phyloP scores from a whole-genome alignment of 2,329 filamentous ascomycete genomes.

The Penicillium sp. region DNA sequence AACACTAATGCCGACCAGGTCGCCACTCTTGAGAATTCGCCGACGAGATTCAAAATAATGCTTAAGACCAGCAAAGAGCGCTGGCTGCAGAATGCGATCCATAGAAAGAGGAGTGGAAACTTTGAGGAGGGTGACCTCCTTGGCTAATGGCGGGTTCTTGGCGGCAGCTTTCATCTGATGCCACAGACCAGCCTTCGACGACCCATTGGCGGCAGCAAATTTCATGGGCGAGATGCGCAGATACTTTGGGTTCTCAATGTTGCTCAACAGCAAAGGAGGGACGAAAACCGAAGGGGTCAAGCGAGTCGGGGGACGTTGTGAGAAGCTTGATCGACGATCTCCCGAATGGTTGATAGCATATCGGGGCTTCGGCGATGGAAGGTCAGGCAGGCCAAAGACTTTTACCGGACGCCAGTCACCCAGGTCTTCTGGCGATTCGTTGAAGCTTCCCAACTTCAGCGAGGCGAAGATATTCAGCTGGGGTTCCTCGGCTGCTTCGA shows the following conservation, averaged over 20 bases:
- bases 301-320: slow-evolving; percentile 45
- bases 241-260: slow-evolving; percentile 74
- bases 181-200: slow-evolving; percentile 58
- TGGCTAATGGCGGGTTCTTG: slow-evolving; percentile 58
- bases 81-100: slow-evolving; percentile 79
- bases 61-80: slow-evolving; percentile 81
- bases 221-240: slow-evolving; percentile 68
- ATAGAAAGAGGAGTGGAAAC: slow-evolving; percentile 85
- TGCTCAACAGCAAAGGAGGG: slow-evolving; percentile 82
- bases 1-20: slow-evolving; percentile 83
- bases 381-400: slow-evolving; percentile 78
- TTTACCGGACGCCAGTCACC: slow-evolving; percentile 79
- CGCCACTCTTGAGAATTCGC: slow-evolving; percentile 78
- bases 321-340: slow-evolving; percentile 55
- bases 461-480: slow-evolving; percentile 56
- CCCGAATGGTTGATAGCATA: slow-evolving; percentile 54
- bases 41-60: slow-evolving; percentile 80
- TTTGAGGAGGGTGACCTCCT: slow-evolving; percentile 83
- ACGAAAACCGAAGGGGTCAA: slow-evolving; percentile 66
- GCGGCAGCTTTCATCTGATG: slow-evolving; percentile 45
- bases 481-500: slow-evolving; percentile 74
- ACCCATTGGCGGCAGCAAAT: slow-evolving; percentile 38
- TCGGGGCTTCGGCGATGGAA: slow-evolving; percentile 54
- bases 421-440: slow-evolving; percentile 53
- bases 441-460: slow-evolving; percentile 57